A percentile compares a stretch with the other conserved stretches of the same genome.
These are phyloP conservation scores for Paralagenidium karlingii DNA, from an alignment of 352 stramenopile species.

Conservation along the genomic window DNA sequence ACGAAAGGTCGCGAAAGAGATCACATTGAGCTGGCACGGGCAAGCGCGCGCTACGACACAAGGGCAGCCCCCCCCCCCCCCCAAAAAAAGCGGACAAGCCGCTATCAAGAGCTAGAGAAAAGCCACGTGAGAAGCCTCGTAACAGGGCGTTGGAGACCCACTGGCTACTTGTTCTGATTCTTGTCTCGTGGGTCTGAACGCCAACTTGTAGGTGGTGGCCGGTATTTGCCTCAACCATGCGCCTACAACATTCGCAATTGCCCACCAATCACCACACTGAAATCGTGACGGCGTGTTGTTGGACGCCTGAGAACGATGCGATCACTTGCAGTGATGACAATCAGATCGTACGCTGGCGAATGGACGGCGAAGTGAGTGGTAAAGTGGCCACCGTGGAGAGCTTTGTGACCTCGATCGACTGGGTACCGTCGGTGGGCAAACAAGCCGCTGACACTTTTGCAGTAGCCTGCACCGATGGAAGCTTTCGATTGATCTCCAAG, in stretches of 20 bases:
- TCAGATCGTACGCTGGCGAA: slow-evolving; percentile 66
- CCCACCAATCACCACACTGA: slow-evolving; percentile 63
- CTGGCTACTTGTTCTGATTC: too few relatives aligned
- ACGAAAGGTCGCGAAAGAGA: too few relatives aligned
- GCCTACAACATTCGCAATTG: slow-evolving; percentile 67
- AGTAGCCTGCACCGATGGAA: slow-evolving; percentile 84
- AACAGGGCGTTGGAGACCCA: too few relatives aligned
- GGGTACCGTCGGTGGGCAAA: slow-evolving; percentile 72
- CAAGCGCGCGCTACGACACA: too few relatives aligned
- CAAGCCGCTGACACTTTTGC: slow-evolving; percentile 78
- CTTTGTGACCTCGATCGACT: slow-evolving; percentile 71
- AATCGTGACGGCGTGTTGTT: slow-evolving; percentile 76
- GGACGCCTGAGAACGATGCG: slow-evolving; percentile 82
- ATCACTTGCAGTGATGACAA: slow-evolving; percentile 83
- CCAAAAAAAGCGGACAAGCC: too few relatives aligned
- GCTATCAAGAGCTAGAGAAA: too few relatives aligned
- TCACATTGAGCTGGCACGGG: too few relatives aligned
- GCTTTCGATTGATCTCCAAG: slow-evolving; percentile 82
- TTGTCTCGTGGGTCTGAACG: too few relatives aligned
- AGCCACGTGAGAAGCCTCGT: too few relatives aligned
- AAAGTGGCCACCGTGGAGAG: slow-evolving; percentile 58
- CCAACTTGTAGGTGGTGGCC: too few relatives aligned
- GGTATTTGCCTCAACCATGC: slow-evolving; percentile 39
- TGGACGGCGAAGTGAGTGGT: slow-evolving; percentile 71
- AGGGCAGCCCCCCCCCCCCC: too few relatives aligned